Conservation (phyloP, 2,329 filamentous ascomycete species). For the Colletotrichum zoysiae region DNA sequence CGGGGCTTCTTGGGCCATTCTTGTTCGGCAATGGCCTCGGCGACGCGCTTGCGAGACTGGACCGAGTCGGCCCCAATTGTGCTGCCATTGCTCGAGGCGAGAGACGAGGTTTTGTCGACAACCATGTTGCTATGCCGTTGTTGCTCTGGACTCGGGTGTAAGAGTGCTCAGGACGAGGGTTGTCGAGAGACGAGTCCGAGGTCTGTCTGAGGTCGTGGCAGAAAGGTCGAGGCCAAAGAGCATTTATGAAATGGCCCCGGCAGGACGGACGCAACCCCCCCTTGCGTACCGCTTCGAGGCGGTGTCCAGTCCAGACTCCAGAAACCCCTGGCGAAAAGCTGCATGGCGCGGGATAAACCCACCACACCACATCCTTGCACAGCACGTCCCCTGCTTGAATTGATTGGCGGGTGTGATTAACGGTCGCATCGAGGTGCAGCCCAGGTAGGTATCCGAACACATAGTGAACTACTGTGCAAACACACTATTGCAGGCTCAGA, state of each 20-base stretch:
- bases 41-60: slow-evolving; percentile 59
- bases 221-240: not conserved
- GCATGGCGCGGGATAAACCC: slow-evolving; percentile 39
- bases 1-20: slow-evolving; percentile 60
- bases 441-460: not conserved
- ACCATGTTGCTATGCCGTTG: slow-evolving; percentile 8
- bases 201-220: not conserved
- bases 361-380: slow-evolving; percentile 32
- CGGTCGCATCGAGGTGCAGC: not conserved
- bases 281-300: slow-evolving; percentile 30
- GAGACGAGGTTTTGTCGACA: slow-evolving; percentile 25
- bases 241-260: slow-evolving; percentile 28
- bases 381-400: slow-evolving; percentile 7
- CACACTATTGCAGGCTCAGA: not conserved
- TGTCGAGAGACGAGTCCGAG: not conserved
- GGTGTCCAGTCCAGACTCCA: slow-evolving; percentile 34
- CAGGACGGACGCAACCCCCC: slow-evolving; percentile 15
- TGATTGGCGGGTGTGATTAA: not conserved
- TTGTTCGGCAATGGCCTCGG: slow-evolving; percentile 52
- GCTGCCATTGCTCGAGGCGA: slow-evolving; percentile 37
- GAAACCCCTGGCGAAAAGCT: slow-evolving; percentile 1
- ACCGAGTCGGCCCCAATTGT: not conserved
- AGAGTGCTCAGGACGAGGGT: not conserved
- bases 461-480: not conserved
- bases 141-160: not conserved